Percentiles rank a stretch among this genome's conserved stretches.
These are phyloP conservation scores for Nannochloris sp. DNA, from an alignment of 139 green algal genomes.

Conservation along the genomic window DNA sequence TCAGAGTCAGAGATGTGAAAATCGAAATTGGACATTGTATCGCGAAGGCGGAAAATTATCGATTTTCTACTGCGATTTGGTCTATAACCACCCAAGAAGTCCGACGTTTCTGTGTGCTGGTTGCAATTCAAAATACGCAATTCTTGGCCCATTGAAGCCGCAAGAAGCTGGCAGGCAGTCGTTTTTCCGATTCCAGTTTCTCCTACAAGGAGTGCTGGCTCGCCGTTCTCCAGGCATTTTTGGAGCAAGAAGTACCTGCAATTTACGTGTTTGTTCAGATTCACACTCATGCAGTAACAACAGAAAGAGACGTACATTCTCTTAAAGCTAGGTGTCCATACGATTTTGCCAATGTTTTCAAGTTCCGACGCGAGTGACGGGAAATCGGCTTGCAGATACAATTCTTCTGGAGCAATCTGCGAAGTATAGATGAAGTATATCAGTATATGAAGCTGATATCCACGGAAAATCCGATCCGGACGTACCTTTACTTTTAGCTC, in stretches of 20 bases:
- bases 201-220: slow-evolving; percentile 92
- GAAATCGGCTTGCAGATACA: background rate
- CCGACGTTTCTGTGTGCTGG: slow-evolving; percentile 94
- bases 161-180: slow-evolving; percentile 90
- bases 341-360: background rate
- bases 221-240: slow-evolving; percentile 56
- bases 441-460: too few species aligned
- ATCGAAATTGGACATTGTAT: too few species aligned
- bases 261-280: slow-evolving; percentile 88
- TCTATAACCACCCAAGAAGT: slow-evolving; percentile 93
- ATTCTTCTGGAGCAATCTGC: background rate
- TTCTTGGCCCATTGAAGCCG: slow-evolving; percentile 59
- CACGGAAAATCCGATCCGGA: background rate
- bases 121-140: slow-evolving; percentile 98
- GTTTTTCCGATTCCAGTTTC: slow-evolving; percentile 98
- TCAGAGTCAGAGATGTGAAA: too few species aligned
- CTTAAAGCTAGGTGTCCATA: slow-evolving; percentile 1
- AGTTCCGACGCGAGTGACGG: background rate
- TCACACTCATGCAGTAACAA: slow-evolving; percentile 18
- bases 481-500: slow-evolving; percentile 51
- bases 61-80: slow-evolving; percentile 35
- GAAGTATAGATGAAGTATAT: too few species aligned
- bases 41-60: background rate
- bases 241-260: slow-evolving; percentile 56
- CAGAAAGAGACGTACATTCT: slow-evolving; percentile 20